Conservation (phyloP, 345 rosid genomes). For the Salix brachista region DNA sequence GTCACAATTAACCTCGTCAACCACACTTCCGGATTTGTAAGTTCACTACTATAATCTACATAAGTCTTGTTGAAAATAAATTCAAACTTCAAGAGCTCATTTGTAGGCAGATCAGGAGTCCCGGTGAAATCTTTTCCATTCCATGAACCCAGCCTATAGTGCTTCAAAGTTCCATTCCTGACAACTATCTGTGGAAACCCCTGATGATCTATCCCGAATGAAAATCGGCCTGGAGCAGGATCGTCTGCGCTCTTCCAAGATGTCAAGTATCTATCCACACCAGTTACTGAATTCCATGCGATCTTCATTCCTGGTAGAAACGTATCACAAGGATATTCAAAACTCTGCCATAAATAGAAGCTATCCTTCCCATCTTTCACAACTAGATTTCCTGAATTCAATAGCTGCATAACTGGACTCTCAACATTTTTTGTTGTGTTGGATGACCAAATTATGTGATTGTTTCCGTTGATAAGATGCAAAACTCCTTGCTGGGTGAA, state of each 20-base stretch:
- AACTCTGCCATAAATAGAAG: conserved; percentile 21
- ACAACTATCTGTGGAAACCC: conserved; percentile 19
- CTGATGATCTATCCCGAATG: conserved; percentile 7
- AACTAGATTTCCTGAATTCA: conserved; percentile 20
- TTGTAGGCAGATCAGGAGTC: neutral
- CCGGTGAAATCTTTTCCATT: conserved; percentile 23
- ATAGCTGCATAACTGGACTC: conserved; percentile 2
- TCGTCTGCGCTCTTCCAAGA: conserved; percentile 22
- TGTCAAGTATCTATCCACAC: conserved; percentile 1
- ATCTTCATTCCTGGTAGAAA: conserved; percentile 21
- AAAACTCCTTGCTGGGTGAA: no score
- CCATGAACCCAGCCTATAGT: conserved; percentile 23
- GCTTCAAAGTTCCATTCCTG: neutral
- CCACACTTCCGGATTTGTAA: neutral
- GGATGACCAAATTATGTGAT: no score
- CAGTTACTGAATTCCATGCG: conserved; percentile 4
- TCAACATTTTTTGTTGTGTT: neutral
- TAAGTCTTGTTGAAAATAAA: conserved; percentile 9
- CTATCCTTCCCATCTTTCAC: neutral
- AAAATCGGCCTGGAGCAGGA: conserved; percentile 19
- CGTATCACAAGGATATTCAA: conserved; percentile 15
- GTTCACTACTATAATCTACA: conserved; percentile 5
- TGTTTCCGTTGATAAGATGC: no score
- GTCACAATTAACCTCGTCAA: conserved; percentile 16
- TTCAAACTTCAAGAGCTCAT: neutral